Conservation (phyloP, 345 rosid genomes). For the Syzygium aromaticum region DNA sequence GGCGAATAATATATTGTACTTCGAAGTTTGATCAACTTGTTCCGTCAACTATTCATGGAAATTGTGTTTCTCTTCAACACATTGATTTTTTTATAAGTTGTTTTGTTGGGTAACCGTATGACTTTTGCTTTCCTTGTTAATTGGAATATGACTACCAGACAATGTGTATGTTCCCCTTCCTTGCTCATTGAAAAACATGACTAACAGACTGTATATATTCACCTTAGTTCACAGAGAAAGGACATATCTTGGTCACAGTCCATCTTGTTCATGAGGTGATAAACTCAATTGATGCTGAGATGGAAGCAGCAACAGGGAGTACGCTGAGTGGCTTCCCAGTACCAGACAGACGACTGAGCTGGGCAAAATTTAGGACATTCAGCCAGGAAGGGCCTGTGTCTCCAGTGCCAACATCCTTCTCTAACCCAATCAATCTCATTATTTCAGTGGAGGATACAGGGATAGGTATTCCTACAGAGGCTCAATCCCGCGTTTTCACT, state of each 20-base stretch:
- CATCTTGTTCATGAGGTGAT: constrained; percentile 75
- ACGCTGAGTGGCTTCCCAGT: constrained; percentile 84
- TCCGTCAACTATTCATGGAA: background rate
- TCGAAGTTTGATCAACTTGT: background rate
- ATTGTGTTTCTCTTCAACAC: background rate
- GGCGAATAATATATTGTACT: background rate
- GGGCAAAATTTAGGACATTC: constrained; percentile 63
- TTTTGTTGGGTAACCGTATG: background rate
- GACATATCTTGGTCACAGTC: constrained; percentile 81
- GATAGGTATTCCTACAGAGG: constrained; percentile 78
- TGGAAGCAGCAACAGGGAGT: constrained; percentile 34
- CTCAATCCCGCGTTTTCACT: constrained; percentile 84
- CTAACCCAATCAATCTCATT: constrained; percentile 46
- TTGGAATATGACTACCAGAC: background rate
- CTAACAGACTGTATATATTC: constrained; percentile 4
- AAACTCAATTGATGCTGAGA: constrained; percentile 40
- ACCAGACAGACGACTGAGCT: constrained; percentile 60
- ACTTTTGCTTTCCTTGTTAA: background rate
- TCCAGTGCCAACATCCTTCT: constrained; percentile 20
- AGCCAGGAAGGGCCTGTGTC: constrained; percentile 28
- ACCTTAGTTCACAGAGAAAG: constrained; percentile 80
- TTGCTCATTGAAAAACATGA: background rate
- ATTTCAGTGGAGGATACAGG: constrained; percentile 98
- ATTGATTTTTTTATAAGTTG: background rate
- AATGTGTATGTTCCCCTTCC: background rate